phyloP scores from a whole-genome alignment of 179 eudicot species.

The Amaranthus tricolor region DNA sequence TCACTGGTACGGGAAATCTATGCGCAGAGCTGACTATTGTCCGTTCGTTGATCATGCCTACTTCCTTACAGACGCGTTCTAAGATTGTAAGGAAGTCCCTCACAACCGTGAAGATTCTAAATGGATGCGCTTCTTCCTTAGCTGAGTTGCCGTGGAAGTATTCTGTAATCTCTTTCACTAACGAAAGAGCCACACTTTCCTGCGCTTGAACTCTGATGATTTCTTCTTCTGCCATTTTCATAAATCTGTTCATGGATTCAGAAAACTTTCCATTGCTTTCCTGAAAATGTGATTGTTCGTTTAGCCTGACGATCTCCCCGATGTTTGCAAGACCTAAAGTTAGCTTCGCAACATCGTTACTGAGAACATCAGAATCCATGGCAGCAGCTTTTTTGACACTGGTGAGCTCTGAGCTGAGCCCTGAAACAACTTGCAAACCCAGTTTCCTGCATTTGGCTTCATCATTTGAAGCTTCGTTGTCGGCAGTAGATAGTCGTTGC shows the following conservation, averaged over 20 bases:
- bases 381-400: conserved; percentile 92
- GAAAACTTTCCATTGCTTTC: conserved; percentile 45
- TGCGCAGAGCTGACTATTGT: conserved; percentile 59
- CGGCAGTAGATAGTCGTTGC: conserved; percentile 50
- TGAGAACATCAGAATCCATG: conserved; percentile 85
- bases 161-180: conserved; percentile 96
- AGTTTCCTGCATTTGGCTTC: conserved; percentile 76
- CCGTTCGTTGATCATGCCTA: conserved; percentile 70
- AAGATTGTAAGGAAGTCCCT: conserved; percentile 71
- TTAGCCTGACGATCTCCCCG: conserved; percentile 48
- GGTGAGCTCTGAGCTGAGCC: conserved; percentile 73
- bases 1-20: conserved; percentile 74
- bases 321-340: conserved; percentile 61
- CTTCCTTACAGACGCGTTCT: conserved; percentile 93
- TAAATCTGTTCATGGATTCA: conserved; percentile 61
- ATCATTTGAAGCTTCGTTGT: conserved; percentile 37
- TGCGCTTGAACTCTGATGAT: conserved; percentile 74
- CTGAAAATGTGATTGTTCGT: conserved; percentile 29
- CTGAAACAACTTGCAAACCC: conserved; percentile 77
- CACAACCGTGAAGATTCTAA: conserved; percentile 88
- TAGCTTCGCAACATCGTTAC: conserved; percentile 65
- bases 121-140: conserved; percentile 98
- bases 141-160: conserved; percentile 96
- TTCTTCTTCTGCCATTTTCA: conserved; percentile 74
- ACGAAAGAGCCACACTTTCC: conserved; percentile 84